Percentiles rank a stretch among this genome's conserved stretches.
Conservation (phyloP, 805 yeast genomes). For the Millerago galiae region DNA sequence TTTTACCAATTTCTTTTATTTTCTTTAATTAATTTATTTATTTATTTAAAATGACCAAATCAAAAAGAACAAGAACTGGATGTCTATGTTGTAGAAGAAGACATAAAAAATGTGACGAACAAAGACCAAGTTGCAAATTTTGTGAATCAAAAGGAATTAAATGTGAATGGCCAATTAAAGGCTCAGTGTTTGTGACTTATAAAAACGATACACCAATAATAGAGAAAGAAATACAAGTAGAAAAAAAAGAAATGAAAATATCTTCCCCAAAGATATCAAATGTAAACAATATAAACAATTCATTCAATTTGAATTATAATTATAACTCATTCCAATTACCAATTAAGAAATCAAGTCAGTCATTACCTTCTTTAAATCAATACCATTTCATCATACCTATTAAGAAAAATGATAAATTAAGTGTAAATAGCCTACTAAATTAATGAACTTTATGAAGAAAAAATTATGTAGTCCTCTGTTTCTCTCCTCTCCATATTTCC, state of each 20-base stretch:
- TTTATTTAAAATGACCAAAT: not conserved
- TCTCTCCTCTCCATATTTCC: too few species aligned
- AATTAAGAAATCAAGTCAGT: not conserved
- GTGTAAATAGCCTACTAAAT: too few species aligned
- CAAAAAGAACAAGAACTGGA: slow-evolving; percentile 39
- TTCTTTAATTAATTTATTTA: too few species aligned
- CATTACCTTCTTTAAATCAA: slow-evolving; percentile 7
- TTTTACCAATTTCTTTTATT: too few species aligned
- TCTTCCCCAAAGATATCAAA: not conserved
- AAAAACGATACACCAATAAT: not conserved
- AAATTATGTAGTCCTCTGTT: too few species aligned
- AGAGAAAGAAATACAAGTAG: not conserved
- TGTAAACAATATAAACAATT: not conserved
- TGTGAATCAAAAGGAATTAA: slow-evolving; percentile 32
- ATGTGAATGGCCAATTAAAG: slow-evolving; percentile 20
- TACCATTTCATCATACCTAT: slow-evolving; percentile 10
- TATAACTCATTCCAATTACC: not conserved
- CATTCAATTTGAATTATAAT: not conserved
- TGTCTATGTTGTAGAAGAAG: slow-evolving; percentile 57
- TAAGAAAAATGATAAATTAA: slow-evolving; percentile 1
- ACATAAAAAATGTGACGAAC: slow-evolving; percentile 58
- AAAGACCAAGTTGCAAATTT: slow-evolving; percentile 34
- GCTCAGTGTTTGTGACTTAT: slow-evolving; percentile 15
- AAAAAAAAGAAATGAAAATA: too few species aligned
- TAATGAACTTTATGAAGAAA: too few species aligned